phyloP scores from a whole-genome alignment of 352 stramenopile species.

The Phytopythium boreale region DNA sequence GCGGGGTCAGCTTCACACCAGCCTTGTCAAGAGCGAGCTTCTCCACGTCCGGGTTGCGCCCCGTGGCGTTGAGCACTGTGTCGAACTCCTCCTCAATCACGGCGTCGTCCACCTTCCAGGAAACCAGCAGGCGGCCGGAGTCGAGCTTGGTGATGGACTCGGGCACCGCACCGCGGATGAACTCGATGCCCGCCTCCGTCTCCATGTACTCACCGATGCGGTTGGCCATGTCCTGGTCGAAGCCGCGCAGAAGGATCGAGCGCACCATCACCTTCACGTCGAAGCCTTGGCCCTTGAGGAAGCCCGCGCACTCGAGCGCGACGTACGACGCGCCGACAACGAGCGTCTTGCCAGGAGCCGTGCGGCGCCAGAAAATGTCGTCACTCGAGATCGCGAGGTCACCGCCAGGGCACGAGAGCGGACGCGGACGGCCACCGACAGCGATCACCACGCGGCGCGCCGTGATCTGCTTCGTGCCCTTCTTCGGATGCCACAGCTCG shows the following conservation, averaged over 20 bases:
- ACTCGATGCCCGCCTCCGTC: conserved; percentile 86
- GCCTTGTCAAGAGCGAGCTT: conserved; percentile 88
- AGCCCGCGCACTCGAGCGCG: conserved; percentile 97
- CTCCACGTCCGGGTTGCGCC: conserved; percentile 90
- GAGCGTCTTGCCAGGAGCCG: conserved; percentile 93
- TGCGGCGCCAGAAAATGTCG: conserved; percentile 84
- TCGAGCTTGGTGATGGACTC: conserved; percentile 91
- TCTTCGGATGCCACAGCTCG: conserved; percentile 86
- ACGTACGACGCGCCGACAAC: conserved; percentile 98
- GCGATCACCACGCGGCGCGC: conserved; percentile 93
- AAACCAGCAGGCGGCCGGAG: conserved; percentile 76
- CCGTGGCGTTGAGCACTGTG: conserved; percentile 95
- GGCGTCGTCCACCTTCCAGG: conserved; percentile 63
- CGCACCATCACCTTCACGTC: conserved; percentile 97
- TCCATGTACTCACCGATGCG: conserved; percentile 94
- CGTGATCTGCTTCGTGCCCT: conserved; percentile 90
- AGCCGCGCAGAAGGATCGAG: conserved; percentile 96
- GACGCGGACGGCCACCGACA: conserved; percentile 91
- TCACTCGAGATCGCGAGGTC: conserved; percentile 94
- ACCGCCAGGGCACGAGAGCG: conserved; percentile 85
- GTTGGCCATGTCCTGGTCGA: conserved; percentile 96
- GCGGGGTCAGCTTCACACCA: conserved; percentile 86
- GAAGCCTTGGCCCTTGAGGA: conserved; percentile 94
- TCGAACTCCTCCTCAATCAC: conserved; percentile 91
- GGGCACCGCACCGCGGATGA: conserved; percentile 90